A percentile compares a stretch with the other conserved stretches of the same genome.
Conservation (phyloP, 2,329 filamentous ascomycete species). For the Alternaria arborescens region DNA sequence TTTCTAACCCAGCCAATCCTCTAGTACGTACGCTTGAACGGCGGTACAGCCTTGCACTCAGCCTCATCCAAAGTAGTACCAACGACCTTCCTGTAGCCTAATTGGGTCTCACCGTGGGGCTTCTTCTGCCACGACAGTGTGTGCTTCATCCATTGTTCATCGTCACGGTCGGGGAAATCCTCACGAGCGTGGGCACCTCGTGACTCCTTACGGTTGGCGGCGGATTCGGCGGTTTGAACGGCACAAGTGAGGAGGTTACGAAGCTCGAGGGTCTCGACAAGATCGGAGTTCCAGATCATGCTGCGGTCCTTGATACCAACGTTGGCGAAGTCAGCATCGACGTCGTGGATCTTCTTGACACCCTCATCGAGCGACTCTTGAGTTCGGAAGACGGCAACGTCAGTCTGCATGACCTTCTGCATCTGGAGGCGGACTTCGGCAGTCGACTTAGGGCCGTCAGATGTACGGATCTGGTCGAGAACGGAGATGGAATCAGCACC, state of each 20-base stretch:
- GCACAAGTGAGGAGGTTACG: constrained; percentile 96
- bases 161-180: constrained; percentile 94
- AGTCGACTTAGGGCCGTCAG: constrained; percentile 85
- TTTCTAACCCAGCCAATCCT: constrained; percentile 2
- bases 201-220: constrained; percentile 94
- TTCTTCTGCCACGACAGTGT: constrained; percentile 94
- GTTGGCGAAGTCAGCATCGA: constrained; percentile 80
- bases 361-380: constrained; percentile 94
- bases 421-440: constrained; percentile 88
- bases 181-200: constrained; percentile 97
- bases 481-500: constrained; percentile 86
- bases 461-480: constrained; percentile 84
- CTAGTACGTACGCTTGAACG: constrained; percentile 94
- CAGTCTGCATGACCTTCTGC: constrained; percentile 98
- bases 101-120: constrained; percentile 85
- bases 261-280: constrained; percentile 95
- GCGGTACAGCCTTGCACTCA: constrained; percentile 95
- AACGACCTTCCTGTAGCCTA: constrained; percentile 86
- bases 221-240: constrained; percentile 89
- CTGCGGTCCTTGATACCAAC: constrained; percentile 97
- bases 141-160: constrained; percentile 99
- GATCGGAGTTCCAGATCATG: constrained; percentile 99
- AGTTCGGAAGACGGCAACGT: constrained; percentile 95
- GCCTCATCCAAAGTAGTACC: constrained; percentile 87
- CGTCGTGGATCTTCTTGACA: constrained; percentile 84